Evolutionary conservation across 2,329 filamentous ascomycete genomes (phyloP).

Genomic region (Sclerotinia trifoliorum): DNA sequence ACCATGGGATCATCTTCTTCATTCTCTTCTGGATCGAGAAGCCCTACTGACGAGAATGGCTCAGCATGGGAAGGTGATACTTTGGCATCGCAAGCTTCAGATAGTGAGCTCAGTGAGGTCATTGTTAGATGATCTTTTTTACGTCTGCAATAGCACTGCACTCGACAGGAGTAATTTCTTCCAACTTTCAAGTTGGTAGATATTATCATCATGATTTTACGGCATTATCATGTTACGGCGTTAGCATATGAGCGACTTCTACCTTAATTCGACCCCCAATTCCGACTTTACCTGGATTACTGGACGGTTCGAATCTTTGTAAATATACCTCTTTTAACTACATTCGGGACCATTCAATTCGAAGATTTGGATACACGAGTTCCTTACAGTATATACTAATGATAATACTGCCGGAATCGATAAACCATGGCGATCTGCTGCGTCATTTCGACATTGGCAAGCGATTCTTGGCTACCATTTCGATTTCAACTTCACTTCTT

Average conservation of each 20-base stretch:
- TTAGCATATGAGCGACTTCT: conserved; percentile 39
- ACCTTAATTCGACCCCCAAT: conserved; percentile 28
- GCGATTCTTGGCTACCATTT: conserved; percentile 21
- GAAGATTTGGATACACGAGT: conserved; percentile 24
- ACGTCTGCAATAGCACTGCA: conserved; percentile 14
- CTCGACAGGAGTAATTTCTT: conserved; percentile 21
- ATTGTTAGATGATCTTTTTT: conserved; percentile 31
- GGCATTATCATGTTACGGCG: conserved; percentile 38
- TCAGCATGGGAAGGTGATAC: conserved; percentile 58
- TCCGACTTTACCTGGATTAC: conserved; percentile 14
- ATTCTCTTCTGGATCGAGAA: conserved; percentile 39
- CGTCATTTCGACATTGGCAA: conserved; percentile 16
- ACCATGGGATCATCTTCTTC: conserved; percentile 77
- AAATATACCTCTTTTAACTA: conserved; percentile 31
- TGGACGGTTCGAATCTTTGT: conserved; percentile 30
- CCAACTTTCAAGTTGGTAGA: conserved; percentile 31
- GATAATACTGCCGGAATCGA: conserved; percentile 30
- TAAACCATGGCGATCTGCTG: conserved; percentile 17
- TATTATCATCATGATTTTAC: conserved; percentile 37
- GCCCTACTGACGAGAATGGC: conserved; percentile 54
- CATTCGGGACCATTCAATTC: conserved; percentile 25
- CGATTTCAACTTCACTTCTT: conserved; percentile 28
- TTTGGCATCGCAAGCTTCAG: conserved; percentile 42
- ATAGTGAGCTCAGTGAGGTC: conserved; percentile 39
- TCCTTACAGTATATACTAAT: conserved; percentile 35